Evolutionary conservation across 768 basidiomycete species (phyloP), one percentile per base, ranked within the genome.

Genomic region (Grammothele lineata): DNA sequence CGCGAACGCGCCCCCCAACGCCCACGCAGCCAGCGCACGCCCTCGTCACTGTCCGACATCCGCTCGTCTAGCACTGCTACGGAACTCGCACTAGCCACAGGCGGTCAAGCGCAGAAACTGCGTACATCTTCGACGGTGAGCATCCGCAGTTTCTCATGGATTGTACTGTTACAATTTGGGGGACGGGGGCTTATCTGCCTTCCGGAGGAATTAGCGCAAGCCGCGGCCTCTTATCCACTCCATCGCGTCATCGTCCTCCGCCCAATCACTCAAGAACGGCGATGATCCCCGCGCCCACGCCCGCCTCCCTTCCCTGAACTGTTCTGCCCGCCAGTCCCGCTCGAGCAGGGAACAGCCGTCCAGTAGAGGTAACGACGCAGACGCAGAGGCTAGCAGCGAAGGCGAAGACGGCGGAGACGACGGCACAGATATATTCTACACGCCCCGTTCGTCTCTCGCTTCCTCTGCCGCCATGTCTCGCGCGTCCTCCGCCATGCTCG

Each of bases 361-460:
- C 35, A 50, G 50, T 37, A 27, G 27, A 11, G 48, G 43, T n/a
- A 51, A 51, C 43, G 54, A 53, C 10, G 47, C 40, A n/a, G 60
- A 57, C 54, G 49, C 37, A 7, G 55, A 54, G 37, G 55, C 43
- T 30, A 55, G 48, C 38, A 45, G 43, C 21, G 51, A 41, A 32
- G 51, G 47, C 36, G 49, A 47, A 34, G 50, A 45, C 33, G 49
- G 43, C 40, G 50, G 43, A 26, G 72, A 75, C 51, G 51, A 58
- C 14, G 72, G 70, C 50, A 64, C 66, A 27, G 78, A 78, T 55
- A 67, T 74, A 21, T 87, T 81, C 63, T 87, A 80, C 61, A 87
- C 83, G 1, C 81, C 83, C 14, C 51, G 58, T 19, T 57, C 58
- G 12, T 60, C 60, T 18, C 12, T 62, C 15, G 66, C 70, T 48